Base-by-base conservation (phyloP, 208 protist species). In the Trypanosomatidae sp. region DNA sequence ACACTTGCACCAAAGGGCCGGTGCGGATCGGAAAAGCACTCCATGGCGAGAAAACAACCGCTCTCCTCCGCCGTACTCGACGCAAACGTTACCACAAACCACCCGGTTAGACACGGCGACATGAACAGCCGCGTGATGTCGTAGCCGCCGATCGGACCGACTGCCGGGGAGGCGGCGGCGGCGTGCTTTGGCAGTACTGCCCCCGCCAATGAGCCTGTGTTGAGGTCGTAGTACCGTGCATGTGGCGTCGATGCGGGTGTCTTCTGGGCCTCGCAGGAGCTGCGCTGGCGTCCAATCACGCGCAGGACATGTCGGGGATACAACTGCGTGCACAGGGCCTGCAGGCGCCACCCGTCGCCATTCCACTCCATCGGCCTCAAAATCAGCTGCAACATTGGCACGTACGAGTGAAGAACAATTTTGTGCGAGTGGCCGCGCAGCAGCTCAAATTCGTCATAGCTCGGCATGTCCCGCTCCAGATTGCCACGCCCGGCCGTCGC, bases 381-480 rank as follows among this genome's bases (percentile, higher is more conserved):
- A n/a, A 80, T 78, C 62, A 67, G 62, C 69, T 85, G 83, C 59
- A 82, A 49, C 58, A 79, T 30, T 49, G 80, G 69, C 41, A 79
- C 74, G 50, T 84, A 83, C 36, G 70, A 80, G 33, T 81, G 77
- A 70, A 82, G 68, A 15, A 80, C 71, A 19, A 88, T 73, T 5
- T 58, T 73, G 55, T 83, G 76, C 25, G 73, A 81, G 66, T 88
- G 71, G 3, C 75, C 43, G 3, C 71, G 59, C 30, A 91, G 49
- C 55, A 88, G 60, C 70, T 85, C 80, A 19, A 84, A 77, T 60
- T 91, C 86, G 47, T 91, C 86, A 65, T 81, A 76, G 66, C 66
- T 81, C 64, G 82, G 82, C 62, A 59, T 62, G 28, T 86, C 77
- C 44, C 66, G 71, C 62, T 68, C 69, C 17, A 55, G 36, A 36